A percentile compares a stretch with the other conserved stretches of the same genome.
Conservation (phyloP, 768 basidiomycete species). For the Rhizopogon vesiculosus region DNA sequence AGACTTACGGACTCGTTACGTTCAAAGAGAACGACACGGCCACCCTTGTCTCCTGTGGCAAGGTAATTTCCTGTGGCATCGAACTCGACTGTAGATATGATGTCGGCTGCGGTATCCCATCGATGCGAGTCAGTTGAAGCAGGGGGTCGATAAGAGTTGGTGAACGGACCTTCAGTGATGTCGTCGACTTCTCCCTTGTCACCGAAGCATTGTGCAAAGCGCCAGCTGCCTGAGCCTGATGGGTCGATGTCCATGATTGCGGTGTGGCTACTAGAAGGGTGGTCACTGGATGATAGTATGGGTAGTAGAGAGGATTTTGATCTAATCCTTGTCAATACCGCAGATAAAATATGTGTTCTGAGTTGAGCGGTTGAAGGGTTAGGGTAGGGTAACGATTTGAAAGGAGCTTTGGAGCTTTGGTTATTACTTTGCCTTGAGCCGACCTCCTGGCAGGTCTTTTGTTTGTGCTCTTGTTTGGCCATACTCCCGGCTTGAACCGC, state of each 20-base stretch:
- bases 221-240: slow-evolving; percentile 85
- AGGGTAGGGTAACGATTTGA: not conserved
- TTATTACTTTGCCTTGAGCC: slow-evolving; percentile 2
- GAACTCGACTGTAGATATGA: slow-evolving; percentile 99
- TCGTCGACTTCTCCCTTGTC: slow-evolving; percentile 99
- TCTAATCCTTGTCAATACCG: slow-evolving; percentile 3
- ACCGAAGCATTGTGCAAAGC: slow-evolving; percentile 99
- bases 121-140: slow-evolving; percentile 9
- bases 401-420: no score
- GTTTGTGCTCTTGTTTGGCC: slow-evolving; percentile 28
- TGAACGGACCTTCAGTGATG: slow-evolving; percentile 87
- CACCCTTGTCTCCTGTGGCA: slow-evolving; percentile 99
- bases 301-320: slow-evolving; percentile 1
- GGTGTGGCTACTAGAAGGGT: slow-evolving; percentile 17
- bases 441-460: slow-evolving; percentile 12
- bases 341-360: not conserved
- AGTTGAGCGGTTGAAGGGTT: not conserved
- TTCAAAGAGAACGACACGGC: slow-evolving; percentile 97
- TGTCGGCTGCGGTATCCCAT: slow-evolving; percentile 69
- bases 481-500: slow-evolving; percentile 24
- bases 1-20: slow-evolving; percentile 88
- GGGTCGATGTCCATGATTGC: slow-evolving; percentile 79
- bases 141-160: slow-evolving; percentile 16
- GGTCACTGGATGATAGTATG: not conserved
- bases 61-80: slow-evolving; percentile 99